A percentile compares a stretch with the other conserved stretches of the same genome.
phyloP scores from a whole-genome alignment of 163 green algal genomes.

The Scenedesmus sp. region DNA sequence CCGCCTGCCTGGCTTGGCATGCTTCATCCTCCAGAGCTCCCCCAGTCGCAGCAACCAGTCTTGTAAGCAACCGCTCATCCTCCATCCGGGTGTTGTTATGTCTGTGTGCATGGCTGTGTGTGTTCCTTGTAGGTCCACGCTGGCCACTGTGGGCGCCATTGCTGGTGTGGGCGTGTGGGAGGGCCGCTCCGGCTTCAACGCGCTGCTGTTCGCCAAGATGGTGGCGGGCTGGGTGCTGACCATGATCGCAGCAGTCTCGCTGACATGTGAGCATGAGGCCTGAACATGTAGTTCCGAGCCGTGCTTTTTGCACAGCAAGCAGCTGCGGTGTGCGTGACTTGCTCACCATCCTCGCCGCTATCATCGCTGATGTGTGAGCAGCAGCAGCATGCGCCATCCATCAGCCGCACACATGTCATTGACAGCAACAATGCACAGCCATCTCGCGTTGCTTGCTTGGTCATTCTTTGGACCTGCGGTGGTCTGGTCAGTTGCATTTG shows the following conservation, averaged over 20 bases:
- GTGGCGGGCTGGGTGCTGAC: slow-evolving; percentile 56
- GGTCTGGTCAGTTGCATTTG: no score
- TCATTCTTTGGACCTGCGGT: no score
- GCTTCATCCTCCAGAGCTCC: no score
- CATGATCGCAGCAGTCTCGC: slow-evolving; percentile 32
- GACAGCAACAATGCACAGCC: no score
- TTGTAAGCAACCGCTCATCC: no score
- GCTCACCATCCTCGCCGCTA: no score
- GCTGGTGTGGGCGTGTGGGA: slow-evolving; percentile 56
- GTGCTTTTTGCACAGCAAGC: neutral
- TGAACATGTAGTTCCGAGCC: neutral
- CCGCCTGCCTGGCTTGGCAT: neutral
- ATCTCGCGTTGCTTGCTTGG: no score
- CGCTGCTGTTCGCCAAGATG: slow-evolving; percentile 41
- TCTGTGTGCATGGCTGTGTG: neutral
- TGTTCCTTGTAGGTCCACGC: slow-evolving; percentile 10
- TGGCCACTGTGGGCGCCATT: slow-evolving; percentile 56
- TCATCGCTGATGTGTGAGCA: no score
- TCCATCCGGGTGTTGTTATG: no score
- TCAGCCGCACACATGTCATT: no score
- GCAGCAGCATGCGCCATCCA: no score
- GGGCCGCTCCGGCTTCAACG: slow-evolving; percentile 50
- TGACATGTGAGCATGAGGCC: neutral
- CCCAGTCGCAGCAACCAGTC: no score
- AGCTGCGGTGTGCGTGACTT: neutral